Evolutionary conservation across 495 filamentous ascomycete species (phyloP).

Genomic region (Aspergillus funiculosus): DNA sequence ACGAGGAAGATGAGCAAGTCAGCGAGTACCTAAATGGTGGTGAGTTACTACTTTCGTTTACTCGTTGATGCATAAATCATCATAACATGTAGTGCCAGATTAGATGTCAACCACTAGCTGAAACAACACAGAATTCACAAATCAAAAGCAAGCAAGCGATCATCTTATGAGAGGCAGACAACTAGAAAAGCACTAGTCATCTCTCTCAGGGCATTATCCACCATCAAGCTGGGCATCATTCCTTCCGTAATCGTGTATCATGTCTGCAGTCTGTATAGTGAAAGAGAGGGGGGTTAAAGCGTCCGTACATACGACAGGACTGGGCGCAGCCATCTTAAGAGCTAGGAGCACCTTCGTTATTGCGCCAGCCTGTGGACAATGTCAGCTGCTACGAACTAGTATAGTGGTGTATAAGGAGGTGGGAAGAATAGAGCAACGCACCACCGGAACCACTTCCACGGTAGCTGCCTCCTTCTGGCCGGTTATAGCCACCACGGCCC

Average conservation of each 20-base stretch:
- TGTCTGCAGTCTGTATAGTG: conserved; percentile 13
- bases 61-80: conserved; percentile 2
- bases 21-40: not conserved
- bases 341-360: conserved; percentile 5
- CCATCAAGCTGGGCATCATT: conserved; percentile 17
- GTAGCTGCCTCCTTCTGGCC: conserved; percentile 27
- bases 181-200: conserved; percentile 9
- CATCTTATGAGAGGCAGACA: conserved; percentile 7
- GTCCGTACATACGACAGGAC: not conserved
- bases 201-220: conserved; percentile 14
- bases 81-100: conserved; percentile 10
- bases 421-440: conserved; percentile 19
- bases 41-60: conserved; percentile 9
- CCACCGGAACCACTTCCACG: conserved; percentile 32
- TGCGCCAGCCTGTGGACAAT: conserved; percentile 24
- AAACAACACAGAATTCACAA: conserved; percentile 4
- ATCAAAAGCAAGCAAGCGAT: conserved; percentile 7
- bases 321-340: not conserved
- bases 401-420: not conserved
- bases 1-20: not conserved
- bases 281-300: not conserved
- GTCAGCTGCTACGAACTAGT: not conserved
- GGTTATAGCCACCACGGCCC: conserved; percentile 43
- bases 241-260: conserved; percentile 16
- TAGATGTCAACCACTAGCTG: conserved; percentile 17